Evolutionary conservation across 1,284 basidiomycete genomes (phyloP).

Genomic region (Sporisorium graminicola): DNA sequence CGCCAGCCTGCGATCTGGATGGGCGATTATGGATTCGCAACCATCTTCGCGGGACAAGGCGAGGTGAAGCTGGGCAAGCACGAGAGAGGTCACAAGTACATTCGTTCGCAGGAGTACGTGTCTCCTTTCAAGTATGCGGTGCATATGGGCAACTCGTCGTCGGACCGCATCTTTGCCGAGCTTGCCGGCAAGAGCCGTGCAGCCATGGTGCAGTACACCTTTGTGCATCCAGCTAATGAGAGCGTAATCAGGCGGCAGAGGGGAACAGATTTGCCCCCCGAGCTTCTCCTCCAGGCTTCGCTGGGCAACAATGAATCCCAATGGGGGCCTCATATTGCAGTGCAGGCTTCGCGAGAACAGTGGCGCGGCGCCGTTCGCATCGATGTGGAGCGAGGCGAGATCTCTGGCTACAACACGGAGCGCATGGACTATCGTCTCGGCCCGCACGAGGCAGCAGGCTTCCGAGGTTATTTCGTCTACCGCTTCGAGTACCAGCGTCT

Average conservation of each 20-base stretch:
- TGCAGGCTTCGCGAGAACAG: constrained; percentile 79
- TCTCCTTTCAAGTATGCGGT: constrained; percentile 80
- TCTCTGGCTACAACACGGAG: constrained; percentile 80
- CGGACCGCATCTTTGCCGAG: constrained; percentile 71
- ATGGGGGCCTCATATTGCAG: constrained; percentile 75
- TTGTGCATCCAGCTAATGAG: constrained; percentile 2
- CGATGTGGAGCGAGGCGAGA: constrained; percentile 73
- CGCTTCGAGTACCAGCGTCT: constrained; percentile 74
- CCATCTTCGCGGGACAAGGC: constrained; percentile 69
- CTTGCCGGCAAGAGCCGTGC: constrained; percentile 83
- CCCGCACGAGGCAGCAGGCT: constrained; percentile 71
- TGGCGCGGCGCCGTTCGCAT: constrained; percentile 76
- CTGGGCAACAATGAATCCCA: not conserved
- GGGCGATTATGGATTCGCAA: constrained; percentile 72
- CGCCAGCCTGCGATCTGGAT: constrained; percentile 84
- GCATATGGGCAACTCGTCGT: constrained; percentile 74
- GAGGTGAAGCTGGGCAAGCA: constrained; percentile 74
- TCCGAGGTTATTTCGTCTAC: constrained; percentile 82
- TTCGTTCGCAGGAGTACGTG: constrained; percentile 76
- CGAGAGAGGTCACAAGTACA: constrained; percentile 76
- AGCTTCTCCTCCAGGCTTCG: not conserved
- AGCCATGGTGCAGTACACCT: constrained; percentile 76
- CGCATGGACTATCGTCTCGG: constrained; percentile 73
- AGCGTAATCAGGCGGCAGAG: not conserved
- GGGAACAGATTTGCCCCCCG: not conserved